phyloP scores from a whole-genome alignment of 768 basidiomycete genomes.

The Lentinus brumalis region DNA sequence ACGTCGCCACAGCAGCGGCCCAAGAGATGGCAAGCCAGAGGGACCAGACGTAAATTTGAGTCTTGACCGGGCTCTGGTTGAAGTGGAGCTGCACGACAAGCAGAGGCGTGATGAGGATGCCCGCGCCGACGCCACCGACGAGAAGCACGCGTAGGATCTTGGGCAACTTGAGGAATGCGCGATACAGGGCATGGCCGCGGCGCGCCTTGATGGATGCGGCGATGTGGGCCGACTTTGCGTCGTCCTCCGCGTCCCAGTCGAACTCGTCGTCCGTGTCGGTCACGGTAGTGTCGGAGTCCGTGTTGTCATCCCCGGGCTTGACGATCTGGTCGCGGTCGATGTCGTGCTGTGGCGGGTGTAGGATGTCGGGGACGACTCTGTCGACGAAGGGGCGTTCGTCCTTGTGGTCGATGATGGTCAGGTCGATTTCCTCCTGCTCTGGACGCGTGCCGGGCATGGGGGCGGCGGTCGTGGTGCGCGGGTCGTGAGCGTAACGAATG shows the following conservation, averaged over 20 bases:
- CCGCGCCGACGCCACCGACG: constrained; percentile 58
- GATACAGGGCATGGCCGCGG: constrained; percentile 63
- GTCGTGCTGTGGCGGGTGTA: constrained; percentile 9
- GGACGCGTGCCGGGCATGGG: constrained; percentile 13
- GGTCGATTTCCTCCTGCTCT: constrained; percentile 10
- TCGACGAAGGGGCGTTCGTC: constrained; percentile 15
- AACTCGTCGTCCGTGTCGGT: constrained; percentile 72
- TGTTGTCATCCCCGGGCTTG: constrained; percentile 20
- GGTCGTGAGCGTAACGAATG: constrained; percentile 8
- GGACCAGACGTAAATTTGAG: constrained; percentile 66
- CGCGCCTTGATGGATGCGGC: constrained; percentile 48
- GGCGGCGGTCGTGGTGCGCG: background rate
- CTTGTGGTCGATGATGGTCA: constrained; percentile 17
- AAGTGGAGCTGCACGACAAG: constrained; percentile 70
- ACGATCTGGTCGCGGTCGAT: constrained; percentile 24
- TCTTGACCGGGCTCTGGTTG: constrained; percentile 44
- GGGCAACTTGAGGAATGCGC: constrained; percentile 67
- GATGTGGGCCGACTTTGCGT: constrained; percentile 31
- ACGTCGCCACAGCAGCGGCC: constrained; percentile 62
- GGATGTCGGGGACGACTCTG: constrained; percentile 14
- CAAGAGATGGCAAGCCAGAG: constrained; percentile 71
- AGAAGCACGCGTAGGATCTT: constrained; percentile 59
- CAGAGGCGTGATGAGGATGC: constrained; percentile 68
- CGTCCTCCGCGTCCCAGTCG: constrained; percentile 71
- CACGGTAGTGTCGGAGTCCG: constrained; percentile 35